Percentiles rank a stretch among this genome's conserved stretches.
Evolutionary conservation across 192 early-diverging fungal species (phyloP).

Genomic region (Dissophora globulifera): DNA sequence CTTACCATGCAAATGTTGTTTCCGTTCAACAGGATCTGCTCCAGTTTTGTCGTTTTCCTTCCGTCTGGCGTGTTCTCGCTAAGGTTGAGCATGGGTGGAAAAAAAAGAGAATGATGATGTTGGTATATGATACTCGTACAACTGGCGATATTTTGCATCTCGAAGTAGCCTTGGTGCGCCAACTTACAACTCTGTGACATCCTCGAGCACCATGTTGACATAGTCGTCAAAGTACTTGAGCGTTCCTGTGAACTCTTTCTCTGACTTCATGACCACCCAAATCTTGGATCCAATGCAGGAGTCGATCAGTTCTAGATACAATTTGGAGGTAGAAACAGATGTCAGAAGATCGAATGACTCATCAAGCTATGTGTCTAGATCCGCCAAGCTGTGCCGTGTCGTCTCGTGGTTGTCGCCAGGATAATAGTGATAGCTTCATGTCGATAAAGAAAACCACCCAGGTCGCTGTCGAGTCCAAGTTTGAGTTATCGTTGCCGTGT

Average conservation of each 20-base stretch:
- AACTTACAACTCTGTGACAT: conserved; percentile 93
- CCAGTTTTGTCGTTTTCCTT: conserved; percentile 77
- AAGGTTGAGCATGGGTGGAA: background rate
- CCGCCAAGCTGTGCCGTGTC: no score
- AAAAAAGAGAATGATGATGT: conserved; percentile 7
- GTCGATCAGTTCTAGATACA: conserved; percentile 89
- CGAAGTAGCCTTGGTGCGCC: background rate
- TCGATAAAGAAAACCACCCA: no score
- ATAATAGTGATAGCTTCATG: no score
- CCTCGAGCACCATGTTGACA: conserved; percentile 98
- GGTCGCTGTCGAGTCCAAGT: no score
- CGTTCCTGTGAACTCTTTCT: conserved; percentile 97
- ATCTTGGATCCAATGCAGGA: conserved; percentile 97
- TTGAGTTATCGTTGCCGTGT: no score
- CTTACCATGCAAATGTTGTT: conserved; percentile 96
- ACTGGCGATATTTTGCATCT: background rate
- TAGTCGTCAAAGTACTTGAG: conserved; percentile 98
- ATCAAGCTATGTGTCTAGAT: no score
- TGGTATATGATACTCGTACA: background rate
- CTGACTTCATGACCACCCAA: conserved; percentile 97
- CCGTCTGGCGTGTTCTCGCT: conserved; percentile 85
- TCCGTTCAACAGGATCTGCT: conserved; percentile 95
- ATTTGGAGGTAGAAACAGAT: no score
- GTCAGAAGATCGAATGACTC: background rate
- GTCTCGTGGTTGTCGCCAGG: no score